Conservation (phyloP, 768 basidiomycete genomes). For the Mycena amicta region DNA sequence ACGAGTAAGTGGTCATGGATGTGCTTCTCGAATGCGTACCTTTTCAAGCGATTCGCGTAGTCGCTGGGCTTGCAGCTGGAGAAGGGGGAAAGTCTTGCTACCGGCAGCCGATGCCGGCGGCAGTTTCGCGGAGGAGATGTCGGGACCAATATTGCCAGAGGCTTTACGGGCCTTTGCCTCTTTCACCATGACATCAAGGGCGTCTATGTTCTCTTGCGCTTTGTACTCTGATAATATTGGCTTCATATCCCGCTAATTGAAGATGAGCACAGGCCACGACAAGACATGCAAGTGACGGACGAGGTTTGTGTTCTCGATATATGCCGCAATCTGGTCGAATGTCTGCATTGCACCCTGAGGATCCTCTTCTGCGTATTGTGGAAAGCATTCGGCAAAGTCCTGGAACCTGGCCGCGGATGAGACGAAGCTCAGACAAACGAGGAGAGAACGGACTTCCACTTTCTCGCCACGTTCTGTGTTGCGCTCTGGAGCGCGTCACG, state of each 20-base stretch:
- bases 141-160: slow-evolving; percentile 47
- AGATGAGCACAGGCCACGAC: neutral
- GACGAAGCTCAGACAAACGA: neutral
- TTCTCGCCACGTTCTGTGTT: slow-evolving; percentile 55
- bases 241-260: slow-evolving; percentile 60
- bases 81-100: slow-evolving; percentile 63
- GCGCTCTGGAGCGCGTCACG: slow-evolving; percentile 59
- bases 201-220: slow-evolving; percentile 70
- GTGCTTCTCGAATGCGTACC: neutral
- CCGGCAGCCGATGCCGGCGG: slow-evolving; percentile 63
- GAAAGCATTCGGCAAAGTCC: slow-evolving; percentile 67
- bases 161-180: slow-evolving; percentile 65
- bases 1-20: neutral
- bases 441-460: slow-evolving; percentile 54
- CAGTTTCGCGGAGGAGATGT: slow-evolving; percentile 67
- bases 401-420: slow-evolving; percentile 43
- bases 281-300: slow-evolving; percentile 22
- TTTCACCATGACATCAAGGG: slow-evolving; percentile 66
- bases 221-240: slow-evolving; percentile 69
- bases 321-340: slow-evolving; percentile 67
- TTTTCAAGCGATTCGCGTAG: slow-evolving; percentile 3
- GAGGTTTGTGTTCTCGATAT: slow-evolving; percentile 67
- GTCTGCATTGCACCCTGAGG: slow-evolving; percentile 62
- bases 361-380: slow-evolving; percentile 66
- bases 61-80: slow-evolving; percentile 46